These are phyloP conservation scores for Monilinia aucupariae DNA, from an alignment of 2,329 filamentous ascomycete species.

Conservation along the genomic window DNA sequence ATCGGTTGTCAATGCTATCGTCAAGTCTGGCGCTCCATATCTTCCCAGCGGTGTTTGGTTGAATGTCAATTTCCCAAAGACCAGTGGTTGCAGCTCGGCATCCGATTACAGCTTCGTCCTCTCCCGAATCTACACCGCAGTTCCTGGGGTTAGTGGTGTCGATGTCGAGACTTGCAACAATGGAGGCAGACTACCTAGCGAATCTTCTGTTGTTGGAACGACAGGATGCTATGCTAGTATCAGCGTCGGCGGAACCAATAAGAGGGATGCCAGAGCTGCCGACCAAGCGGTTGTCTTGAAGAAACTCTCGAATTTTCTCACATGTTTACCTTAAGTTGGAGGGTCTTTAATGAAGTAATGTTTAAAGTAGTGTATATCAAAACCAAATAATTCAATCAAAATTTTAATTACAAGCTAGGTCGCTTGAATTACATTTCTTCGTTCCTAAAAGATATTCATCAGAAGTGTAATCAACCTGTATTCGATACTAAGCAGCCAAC, in stretches of 20 bases:
- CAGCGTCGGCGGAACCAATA: constrained; percentile 10
- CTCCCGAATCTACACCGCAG: constrained; percentile 1
- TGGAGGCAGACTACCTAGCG: constrained; percentile 9
- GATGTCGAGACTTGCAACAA: constrained; percentile 7
- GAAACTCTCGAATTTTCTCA: constrained; percentile 3
- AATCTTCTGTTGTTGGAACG: background rate
- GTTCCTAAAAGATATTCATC: too few relatives aligned
- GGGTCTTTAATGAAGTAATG: background rate
- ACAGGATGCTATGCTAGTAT: constrained; percentile 12
- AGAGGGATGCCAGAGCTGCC: constrained; percentile 3
- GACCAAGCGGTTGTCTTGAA: constrained; percentile 4
- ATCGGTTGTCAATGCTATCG: background rate
- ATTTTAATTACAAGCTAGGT: too few relatives aligned
- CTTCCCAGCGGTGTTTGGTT: background rate
- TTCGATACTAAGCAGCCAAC: too few relatives aligned
- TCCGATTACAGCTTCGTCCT: constrained; percentile 7
- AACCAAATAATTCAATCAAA: too few relatives aligned
- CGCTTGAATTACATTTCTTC: too few relatives aligned
- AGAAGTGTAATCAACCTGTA: too few relatives aligned
- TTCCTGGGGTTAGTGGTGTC: background rate
- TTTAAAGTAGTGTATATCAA: background rate
- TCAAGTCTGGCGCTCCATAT: constrained; percentile 4
- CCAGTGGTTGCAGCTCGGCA: background rate
- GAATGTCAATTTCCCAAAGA: constrained; percentile 1
- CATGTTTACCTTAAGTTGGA: constrained; percentile 1